Percentiles rank a stretch among this genome's conserved stretches.
These are phyloP conservation scores for Acanthamoeba castellanii DNA, from an alignment of 208 protist genomes.

Conservation along the genomic window DNA sequence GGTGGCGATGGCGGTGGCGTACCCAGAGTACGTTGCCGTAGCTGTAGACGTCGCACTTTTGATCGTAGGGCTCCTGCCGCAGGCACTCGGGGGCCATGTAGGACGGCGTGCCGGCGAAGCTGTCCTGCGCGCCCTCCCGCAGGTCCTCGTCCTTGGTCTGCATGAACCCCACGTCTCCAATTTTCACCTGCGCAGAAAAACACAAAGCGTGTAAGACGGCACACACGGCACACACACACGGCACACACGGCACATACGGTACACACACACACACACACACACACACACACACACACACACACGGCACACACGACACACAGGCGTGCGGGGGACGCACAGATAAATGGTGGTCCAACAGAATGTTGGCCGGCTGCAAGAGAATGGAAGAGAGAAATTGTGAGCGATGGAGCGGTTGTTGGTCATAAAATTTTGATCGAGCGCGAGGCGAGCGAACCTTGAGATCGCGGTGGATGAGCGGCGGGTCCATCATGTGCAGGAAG, in stretches of 20 bases:
- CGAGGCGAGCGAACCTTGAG: not conserved
- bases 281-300: no score
- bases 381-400: no score
- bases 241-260: no score
- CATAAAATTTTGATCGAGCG: no score
- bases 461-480: constrained; percentile 26
- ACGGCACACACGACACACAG: no score
- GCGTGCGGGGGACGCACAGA: not conserved
- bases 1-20: not conserved
- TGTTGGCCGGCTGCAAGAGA: not conserved
- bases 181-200: not conserved
- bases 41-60: constrained; percentile 18
- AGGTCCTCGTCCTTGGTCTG: not conserved
- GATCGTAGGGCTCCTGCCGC: not conserved
- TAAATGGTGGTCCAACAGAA: not conserved
- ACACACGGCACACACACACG: not conserved
- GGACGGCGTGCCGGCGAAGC: not conserved
- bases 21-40: constrained; percentile 5
- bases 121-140: not conserved
- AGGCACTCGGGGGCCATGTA: constrained; percentile 40
- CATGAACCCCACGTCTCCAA: not conserved
- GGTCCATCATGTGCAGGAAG: constrained; percentile 20
- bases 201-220: not conserved
- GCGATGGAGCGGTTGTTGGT: no score
- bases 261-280: no score